Percentiles rank a stretch among this genome's conserved stretches.
Evolutionary conservation across 257 asterid species (phyloP).

Genomic region (Nicotiana paniculata): DNA sequence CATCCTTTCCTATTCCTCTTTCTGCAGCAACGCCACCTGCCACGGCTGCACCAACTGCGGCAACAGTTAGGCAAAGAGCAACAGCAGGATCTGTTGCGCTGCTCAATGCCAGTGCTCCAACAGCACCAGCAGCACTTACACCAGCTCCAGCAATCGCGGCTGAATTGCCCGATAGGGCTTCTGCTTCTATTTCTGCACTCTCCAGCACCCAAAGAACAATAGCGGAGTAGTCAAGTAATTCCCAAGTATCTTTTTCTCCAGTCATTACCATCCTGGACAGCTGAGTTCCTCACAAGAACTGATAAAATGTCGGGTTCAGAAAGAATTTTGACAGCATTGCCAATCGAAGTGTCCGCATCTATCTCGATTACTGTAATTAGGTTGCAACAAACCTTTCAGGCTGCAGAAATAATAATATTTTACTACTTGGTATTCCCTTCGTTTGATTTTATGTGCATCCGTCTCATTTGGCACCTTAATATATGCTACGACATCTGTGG

Average conservation of each 20-base stretch:
- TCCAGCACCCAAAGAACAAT: conserved; percentile 76
- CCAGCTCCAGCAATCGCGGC: conserved; percentile 69
- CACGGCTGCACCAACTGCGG: conserved; percentile 77
- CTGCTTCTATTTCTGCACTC: conserved; percentile 63
- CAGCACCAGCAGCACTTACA: conserved; percentile 66
- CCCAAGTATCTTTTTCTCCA: conserved; percentile 71
- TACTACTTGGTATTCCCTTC: not conserved
- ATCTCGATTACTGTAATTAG: conserved; percentile 55
- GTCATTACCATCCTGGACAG: conserved; percentile 24
- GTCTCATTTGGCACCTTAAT: no score
- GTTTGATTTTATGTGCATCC: not conserved
- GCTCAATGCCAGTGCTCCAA: conserved; percentile 65
- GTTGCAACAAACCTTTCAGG: not conserved
- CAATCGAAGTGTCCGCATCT: conserved; percentile 46
- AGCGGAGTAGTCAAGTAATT: conserved; percentile 64
- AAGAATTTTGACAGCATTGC: conserved; percentile 55
- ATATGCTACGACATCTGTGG: no score
- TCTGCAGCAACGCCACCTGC: conserved; percentile 67
- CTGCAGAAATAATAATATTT: not conserved
- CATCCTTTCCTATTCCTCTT: conserved; percentile 51
- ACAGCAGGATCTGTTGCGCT: conserved; percentile 54
- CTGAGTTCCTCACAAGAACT: conserved; percentile 63
- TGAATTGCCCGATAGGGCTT: conserved; percentile 54
- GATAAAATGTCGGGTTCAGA: conserved; percentile 73
- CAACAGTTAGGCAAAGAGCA: conserved; percentile 36